Evolutionary conservation across 2,329 filamentous ascomycete genomes (phyloP), one percentile per base, ranked within the genome.

Genomic region (Metarhizium album): DNA sequence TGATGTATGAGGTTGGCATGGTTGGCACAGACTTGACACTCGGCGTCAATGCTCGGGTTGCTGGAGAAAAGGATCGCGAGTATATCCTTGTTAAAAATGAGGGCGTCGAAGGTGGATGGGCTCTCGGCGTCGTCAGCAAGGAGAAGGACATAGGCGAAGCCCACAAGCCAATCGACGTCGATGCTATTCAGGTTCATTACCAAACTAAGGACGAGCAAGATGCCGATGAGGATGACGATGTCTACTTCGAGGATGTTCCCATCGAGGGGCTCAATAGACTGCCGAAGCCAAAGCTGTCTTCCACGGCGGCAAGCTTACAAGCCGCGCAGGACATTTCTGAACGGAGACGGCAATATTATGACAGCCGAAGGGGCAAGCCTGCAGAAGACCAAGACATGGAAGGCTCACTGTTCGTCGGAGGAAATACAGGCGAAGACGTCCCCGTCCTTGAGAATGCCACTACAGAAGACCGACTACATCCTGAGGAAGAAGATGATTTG

Each of bases 71-170:
- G 61, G 87, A 89, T 14, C 84, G 88, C 60, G 93, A 98, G 66
- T 98, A 98, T 61, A 90, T 98, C 13, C 73, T 98, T 3, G 90
- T 98, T 38, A 95, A 93, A 69, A 97, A 97, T 59, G 89, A 94
- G 43, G 88, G 90, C 0, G 90, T 89, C 1, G 91, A 97, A 64
- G 93, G 93, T 45, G 93, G 93, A 4, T 98, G 90, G 90, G 91
- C 91, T 0, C 71, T 98, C 5, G 93, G 93, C 48, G 93, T 98
- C 24, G 90, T 98, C 22, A 90, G 85, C 54, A 88, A 83, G 54
- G 85, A 88, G 53, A 94, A 87, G 56, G 81, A 93, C 47, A 78
- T 84, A 42, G 90, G 88, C 2, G 79, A 87, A 55, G 80, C 82
- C 27, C 84, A 90, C 55, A 95, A 90, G 64, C 91, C 93, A 0